These are phyloP conservation scores for Colletotrichum scovillei DNA, from an alignment of 2,329 filamentous ascomycete genomes.

Conservation along the genomic window DNA sequence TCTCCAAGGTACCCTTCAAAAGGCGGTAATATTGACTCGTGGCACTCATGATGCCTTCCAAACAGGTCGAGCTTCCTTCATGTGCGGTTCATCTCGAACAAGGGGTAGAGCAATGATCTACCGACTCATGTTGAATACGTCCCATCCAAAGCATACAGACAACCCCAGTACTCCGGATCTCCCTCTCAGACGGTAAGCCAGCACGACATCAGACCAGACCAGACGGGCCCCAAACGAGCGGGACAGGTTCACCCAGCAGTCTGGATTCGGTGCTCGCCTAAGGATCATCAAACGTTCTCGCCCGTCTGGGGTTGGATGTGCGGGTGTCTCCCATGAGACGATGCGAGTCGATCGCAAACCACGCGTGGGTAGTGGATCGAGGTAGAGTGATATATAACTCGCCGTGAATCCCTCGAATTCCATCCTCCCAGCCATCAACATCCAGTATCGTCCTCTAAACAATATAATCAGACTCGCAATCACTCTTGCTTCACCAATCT, in stretches of 20 bases:
- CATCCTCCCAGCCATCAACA: too few species aligned
- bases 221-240: background rate
- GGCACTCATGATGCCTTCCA: too few species aligned
- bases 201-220: background rate
- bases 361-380: background rate
- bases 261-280: background rate
- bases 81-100: too few species aligned
- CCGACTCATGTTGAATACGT: too few species aligned
- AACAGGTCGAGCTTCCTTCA: too few species aligned
- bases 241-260: background rate
- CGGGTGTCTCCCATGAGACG: background rate
- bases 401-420: background rate
- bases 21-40: too few species aligned
- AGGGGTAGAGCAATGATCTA: too few species aligned
- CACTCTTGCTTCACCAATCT: background rate
- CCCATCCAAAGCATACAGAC: too few species aligned
- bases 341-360: background rate
- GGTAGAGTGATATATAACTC: background rate
- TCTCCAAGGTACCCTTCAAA: too few species aligned
- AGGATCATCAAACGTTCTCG: background rate
- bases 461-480: background rate
- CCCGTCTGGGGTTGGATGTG: background rate
- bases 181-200: too few species aligned
- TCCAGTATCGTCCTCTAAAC: background rate
- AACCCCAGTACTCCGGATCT: too few species aligned